Conservation (phyloP, 495 filamentous ascomycete genomes). For the Penicillium odoratum region DNA sequence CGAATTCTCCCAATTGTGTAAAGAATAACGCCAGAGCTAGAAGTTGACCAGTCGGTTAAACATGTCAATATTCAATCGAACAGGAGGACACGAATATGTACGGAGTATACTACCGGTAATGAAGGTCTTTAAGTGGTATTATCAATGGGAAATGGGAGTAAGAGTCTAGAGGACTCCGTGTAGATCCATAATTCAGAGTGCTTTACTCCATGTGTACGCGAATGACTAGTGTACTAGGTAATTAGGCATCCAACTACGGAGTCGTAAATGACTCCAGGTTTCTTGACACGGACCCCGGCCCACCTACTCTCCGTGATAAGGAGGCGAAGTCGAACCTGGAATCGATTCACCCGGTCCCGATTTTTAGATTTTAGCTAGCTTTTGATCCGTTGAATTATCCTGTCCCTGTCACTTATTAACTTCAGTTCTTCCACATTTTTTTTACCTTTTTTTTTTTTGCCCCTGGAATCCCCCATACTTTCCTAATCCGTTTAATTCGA, state of each 20-base stretch:
- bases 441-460: slow-evolving; percentile 7
- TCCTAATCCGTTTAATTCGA: slow-evolving; percentile 1
- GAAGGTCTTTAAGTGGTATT: too few relatives aligned
- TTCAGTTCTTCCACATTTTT: slow-evolving; percentile 5
- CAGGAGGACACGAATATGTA: too few relatives aligned
- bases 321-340: neutral
- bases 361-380: neutral
- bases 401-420: neutral
- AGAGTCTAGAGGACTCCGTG: too few relatives aligned
- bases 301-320: neutral
- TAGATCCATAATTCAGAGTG: neutral
- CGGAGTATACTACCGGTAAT: too few relatives aligned
- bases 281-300: neutral
- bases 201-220: neutral
- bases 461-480: neutral
- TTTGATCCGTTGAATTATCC: neutral
- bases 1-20: neutral
- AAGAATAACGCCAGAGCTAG: neutral
- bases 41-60: too few relatives aligned
- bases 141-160: too few relatives aligned
- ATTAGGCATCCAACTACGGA: neutral
- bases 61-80: too few relatives aligned
- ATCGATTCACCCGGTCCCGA: neutral
- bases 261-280: neutral
- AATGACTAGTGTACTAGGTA: neutral